Base-by-base conservation (phyloP, 192 early-diverging fungal genomes). In the Coemansia sp. region DNA sequence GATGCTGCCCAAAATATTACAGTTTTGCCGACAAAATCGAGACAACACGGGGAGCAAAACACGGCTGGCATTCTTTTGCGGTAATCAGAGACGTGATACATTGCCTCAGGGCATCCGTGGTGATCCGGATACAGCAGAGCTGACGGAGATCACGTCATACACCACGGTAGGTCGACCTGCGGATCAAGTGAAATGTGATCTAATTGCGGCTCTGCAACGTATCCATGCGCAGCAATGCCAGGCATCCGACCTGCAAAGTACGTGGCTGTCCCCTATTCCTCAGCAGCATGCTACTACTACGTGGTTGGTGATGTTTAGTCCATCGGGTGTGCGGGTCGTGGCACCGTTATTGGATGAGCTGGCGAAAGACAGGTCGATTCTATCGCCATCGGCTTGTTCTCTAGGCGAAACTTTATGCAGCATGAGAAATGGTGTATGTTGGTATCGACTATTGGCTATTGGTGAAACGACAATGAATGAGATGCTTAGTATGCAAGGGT, bases 271-370 rank as follows among this genome's bases (percentile, higher is more conserved):
- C n/a, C n/a, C n/a, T n/a, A n/a, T n/a, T n/a, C n/a, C n/a, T n/a
- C n/a, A n/a, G n/a, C n/a, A n/a, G n/a, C n/a, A n/a, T 11, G 42
- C 25, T 7, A 18, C 36, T 40, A 19, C 40, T 17, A 26, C 67
- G 17, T 74, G 71, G 63, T 43, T 74, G 49, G 71, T 63, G 51
- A 17, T 66, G 29, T 74, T 74, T 37, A 74, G 71, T 34, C 71
- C 71, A 2, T 74, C 71, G 13, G 71, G 71, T 0, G 71, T 65
- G 11, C 64, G 71, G 0, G 71, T 50, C 23, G 59, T 74, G 1
- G 41, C 42, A 14, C 64, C 71, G 19, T 28, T 61, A 22, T 25
- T 72, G 15, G 40, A 36, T 20, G 34, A n/a, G 8, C 17, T 65
- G 26, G 9, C 18, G 34, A 27, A 33, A 13, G 41, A 62, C n/a